Evolutionary conservation across 352 stramenopile species (phyloP).

Genomic region (Bremia lactucae): DNA sequence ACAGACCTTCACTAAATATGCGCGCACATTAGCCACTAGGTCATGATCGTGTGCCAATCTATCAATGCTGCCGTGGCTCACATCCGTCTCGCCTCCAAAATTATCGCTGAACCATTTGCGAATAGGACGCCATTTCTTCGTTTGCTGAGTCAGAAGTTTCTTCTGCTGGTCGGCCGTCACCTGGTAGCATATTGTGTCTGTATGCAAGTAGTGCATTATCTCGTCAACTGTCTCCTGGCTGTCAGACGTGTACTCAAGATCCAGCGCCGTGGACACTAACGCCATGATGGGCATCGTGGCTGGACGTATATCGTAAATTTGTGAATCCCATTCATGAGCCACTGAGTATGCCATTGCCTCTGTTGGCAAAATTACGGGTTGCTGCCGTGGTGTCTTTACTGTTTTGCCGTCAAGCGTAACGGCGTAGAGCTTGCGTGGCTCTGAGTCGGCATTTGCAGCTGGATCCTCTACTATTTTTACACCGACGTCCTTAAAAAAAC

Average conservation of each 20-base stretch:
- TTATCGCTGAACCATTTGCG: slow-evolving; percentile 73
- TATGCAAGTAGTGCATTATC: slow-evolving; percentile 82
- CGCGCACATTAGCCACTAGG: slow-evolving; percentile 52
- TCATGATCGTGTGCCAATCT: slow-evolving; percentile 46
- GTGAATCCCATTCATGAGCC: slow-evolving; percentile 79
- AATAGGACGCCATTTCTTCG: slow-evolving; percentile 79
- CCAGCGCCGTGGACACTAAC: slow-evolving; percentile 68
- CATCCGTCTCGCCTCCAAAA: slow-evolving; percentile 70
- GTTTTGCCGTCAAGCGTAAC: slow-evolving; percentile 79
- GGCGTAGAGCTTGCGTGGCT: slow-evolving; percentile 25
- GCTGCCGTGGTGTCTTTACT: slow-evolving; percentile 63
- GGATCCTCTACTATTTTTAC: slow-evolving; percentile 45
- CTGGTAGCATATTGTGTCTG: slow-evolving; percentile 85
- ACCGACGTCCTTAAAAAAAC: slow-evolving; percentile 78
- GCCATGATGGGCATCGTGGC: slow-evolving; percentile 85
- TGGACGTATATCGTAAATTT: slow-evolving; percentile 60
- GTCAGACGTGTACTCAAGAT: slow-evolving; percentile 49
- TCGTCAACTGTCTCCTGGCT: slow-evolving; percentile 51
- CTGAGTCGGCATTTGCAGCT: slow-evolving; percentile 7
- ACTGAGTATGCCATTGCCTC: slow-evolving; percentile 60
- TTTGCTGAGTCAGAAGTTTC: slow-evolving; percentile 66
- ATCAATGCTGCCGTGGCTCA: slow-evolving; percentile 73
- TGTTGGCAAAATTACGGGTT: slow-evolving; percentile 48
- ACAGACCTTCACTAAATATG: slow-evolving; percentile 45
- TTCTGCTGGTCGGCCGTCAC: slow-evolving; percentile 73